These are phyloP conservation scores for Yamadazyma blattariae DNA, from an alignment of 1,139 yeast species.

Conservation along the genomic window DNA sequence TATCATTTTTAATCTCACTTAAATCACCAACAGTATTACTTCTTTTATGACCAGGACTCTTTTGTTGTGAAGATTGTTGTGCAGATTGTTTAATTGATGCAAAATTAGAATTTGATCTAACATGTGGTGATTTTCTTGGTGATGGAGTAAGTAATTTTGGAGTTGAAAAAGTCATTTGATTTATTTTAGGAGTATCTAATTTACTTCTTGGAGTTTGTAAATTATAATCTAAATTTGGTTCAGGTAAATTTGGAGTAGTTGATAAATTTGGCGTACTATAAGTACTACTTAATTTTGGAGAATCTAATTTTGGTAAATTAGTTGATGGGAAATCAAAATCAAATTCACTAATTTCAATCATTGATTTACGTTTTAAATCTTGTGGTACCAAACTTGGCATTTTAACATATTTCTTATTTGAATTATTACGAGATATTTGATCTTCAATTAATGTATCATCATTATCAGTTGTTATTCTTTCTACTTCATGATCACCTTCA, in stretches of 20 bases:
- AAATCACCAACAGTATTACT: slow-evolving; percentile 26
- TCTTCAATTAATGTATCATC: slow-evolving; percentile 26
- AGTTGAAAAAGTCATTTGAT: slow-evolving; percentile 1
- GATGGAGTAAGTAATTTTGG: slow-evolving; percentile 14
- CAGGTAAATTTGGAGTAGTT: slow-evolving; percentile 1
- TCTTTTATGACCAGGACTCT: slow-evolving; percentile 21
- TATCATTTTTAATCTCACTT: slow-evolving; percentile 16
- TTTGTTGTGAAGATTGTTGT: no score
- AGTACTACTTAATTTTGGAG: background rate
- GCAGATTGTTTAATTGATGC: slow-evolving; percentile 13
- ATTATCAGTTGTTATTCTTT: slow-evolving; percentile 15
- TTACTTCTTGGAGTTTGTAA: background rate
- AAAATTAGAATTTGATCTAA: slow-evolving; percentile 28
- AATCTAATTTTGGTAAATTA: background rate
- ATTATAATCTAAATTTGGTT: background rate
- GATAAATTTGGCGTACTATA: background rate
- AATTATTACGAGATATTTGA: background rate
- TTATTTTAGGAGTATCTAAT: slow-evolving; percentile 1
- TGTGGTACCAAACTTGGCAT: slow-evolving; percentile 16
- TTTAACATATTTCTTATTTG: slow-evolving; percentile 10
- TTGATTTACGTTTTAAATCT: slow-evolving; percentile 7
- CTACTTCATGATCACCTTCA: slow-evolving; percentile 4
- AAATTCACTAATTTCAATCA: slow-evolving; percentile 8
- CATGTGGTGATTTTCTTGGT: slow-evolving; percentile 24
- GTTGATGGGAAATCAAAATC: background rate